Evolutionary conservation across 768 basidiomycete species (phyloP), one percentile per base, ranked within the genome.

Genomic region (Psilocybe tampanensis): DNA sequence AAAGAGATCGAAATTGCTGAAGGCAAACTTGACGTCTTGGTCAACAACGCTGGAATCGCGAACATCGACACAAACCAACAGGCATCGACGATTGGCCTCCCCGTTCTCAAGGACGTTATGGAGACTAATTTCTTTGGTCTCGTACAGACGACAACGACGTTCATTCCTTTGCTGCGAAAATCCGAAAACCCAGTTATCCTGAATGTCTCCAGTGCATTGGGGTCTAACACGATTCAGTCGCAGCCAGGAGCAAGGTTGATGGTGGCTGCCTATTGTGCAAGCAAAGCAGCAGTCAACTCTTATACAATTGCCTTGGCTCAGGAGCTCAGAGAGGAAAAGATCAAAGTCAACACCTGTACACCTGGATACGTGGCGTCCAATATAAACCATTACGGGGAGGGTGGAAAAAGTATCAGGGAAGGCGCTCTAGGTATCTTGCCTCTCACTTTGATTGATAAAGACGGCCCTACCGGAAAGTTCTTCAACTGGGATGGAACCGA

Each of bases 231-330:
- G 0, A 52, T 56, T 33, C 74, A 76, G 64, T 71, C 78, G 8
- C 54, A 62, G 22, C 69, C 71, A 2, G 61, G 73, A 19, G 62
- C 70, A 1, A 13, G 41, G 22, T 54, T 74, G 12, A 75, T 78
- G 59, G 52, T 71, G 13, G 72, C 75, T 17, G 79, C 78, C 3
- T 90, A 89, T 65, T 89, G 89, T 62, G 84, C 87, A 2, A 86
- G 83, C 57, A 90, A 90, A 72, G 87, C 83, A 0, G 89, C 89
- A 9, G 83, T 83, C 0, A 84, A 86, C 44, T 80, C 80, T 39
- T 81, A 89, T 48, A 73, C 79, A 0, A 84, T 83, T 55, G 81
- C 80, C 1, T 73, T 90, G 18, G 85, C 88, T 1, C 78, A 82
- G 15, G 86, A 89, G 67, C 78, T 89, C 72, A 78, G 76, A 2